A percentile compares a stretch with the other conserved stretches of the same genome.
Evolutionary conservation across 2,329 filamentous ascomycete genomes (phyloP).

Genomic region (Pseudocercospora fijiensis): DNA sequence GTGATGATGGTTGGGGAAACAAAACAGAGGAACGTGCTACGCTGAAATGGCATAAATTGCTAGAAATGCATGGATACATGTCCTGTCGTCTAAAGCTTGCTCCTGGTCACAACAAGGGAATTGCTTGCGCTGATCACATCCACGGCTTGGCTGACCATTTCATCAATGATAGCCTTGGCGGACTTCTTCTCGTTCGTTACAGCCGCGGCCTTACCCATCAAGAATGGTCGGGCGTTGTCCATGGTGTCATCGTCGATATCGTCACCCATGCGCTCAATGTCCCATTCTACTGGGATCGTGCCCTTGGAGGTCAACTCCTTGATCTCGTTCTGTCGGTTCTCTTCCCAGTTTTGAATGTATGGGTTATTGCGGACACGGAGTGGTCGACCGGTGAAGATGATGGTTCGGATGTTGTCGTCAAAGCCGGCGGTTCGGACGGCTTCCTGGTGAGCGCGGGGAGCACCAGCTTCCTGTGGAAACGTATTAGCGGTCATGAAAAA

Average conservation of each 20-base stretch:
- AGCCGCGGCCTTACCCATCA: slow-evolving; percentile 97
- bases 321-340: slow-evolving; percentile 84
- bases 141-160: slow-evolving; percentile 78
- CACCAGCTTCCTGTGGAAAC: slow-evolving; percentile 69
- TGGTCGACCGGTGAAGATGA: slow-evolving; percentile 97
- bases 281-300: slow-evolving; percentile 87
- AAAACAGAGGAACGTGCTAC: background rate
- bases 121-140: slow-evolving; percentile 34
- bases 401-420: slow-evolving; percentile 93
- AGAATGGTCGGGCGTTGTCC: slow-evolving; percentile 84
- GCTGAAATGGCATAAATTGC: background rate
- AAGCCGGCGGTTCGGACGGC: slow-evolving; percentile 87
- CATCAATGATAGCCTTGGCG: slow-evolving; percentile 89
- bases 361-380: slow-evolving; percentile 89
- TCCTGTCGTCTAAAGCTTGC: slow-evolving; percentile 35
- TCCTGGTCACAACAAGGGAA: slow-evolving; percentile 35
- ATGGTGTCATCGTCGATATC: slow-evolving; percentile 75
- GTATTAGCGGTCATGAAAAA: slow-evolving; percentile 14
- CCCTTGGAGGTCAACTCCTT: slow-evolving; percentile 88
- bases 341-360: slow-evolving; percentile 96
- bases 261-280: slow-evolving; percentile 77
- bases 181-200: slow-evolving; percentile 90
- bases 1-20: background rate
- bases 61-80: background rate
- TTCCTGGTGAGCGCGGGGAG: slow-evolving; percentile 90